Percentiles rank a stretch among this genome's conserved stretches.
These are phyloP conservation scores for Cystobasidium onofrii DNA, from an alignment of 768 basidiomycete species.

Conservation along the genomic window DNA sequence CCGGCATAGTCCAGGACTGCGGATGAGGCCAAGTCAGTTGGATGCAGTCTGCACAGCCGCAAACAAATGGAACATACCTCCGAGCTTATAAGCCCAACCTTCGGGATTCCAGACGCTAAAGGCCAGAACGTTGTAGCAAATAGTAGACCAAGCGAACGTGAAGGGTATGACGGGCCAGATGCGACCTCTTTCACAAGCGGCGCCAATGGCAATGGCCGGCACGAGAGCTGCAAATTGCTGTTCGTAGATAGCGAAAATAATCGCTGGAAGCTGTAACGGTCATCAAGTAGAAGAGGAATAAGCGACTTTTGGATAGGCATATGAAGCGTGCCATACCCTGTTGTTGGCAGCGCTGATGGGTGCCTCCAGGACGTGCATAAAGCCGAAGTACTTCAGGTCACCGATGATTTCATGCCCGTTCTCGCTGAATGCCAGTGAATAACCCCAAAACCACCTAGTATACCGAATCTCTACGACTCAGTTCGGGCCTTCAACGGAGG, in stretches of 20 bases:
- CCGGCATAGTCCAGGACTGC: constrained; percentile 79
- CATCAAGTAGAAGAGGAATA: no score
- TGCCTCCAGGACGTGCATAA: constrained; percentile 54
- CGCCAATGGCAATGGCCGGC: constrained; percentile 55
- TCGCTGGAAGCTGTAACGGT: constrained; percentile 19
- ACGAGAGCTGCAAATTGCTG: constrained; percentile 64
- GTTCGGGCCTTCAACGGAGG: constrained; percentile 49
- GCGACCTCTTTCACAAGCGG: constrained; percentile 78
- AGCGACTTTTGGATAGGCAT: no score
- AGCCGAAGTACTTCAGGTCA: constrained; percentile 68
- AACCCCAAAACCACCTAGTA: constrained; percentile 51
- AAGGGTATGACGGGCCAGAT: constrained; percentile 81
- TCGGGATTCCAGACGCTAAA: constrained; percentile 30
- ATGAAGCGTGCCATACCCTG: constrained; percentile 52
- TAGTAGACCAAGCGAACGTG: constrained; percentile 75
- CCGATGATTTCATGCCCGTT: constrained; percentile 75
- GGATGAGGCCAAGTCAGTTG: constrained; percentile 58
- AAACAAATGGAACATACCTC: constrained; percentile 53
- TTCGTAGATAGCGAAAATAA: constrained; percentile 57
- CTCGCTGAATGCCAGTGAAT: constrained; percentile 75
- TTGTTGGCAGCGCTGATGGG: constrained; percentile 41
- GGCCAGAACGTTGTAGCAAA: constrained; percentile 84
- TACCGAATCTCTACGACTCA: not conserved
- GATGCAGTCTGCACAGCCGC: constrained; percentile 49
- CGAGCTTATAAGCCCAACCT: constrained; percentile 32